Evolutionary conservation across 2,329 filamentous ascomycete genomes (phyloP), one percentile per base, ranked within the genome.

Genomic region (Alternaria arbusti): DNA sequence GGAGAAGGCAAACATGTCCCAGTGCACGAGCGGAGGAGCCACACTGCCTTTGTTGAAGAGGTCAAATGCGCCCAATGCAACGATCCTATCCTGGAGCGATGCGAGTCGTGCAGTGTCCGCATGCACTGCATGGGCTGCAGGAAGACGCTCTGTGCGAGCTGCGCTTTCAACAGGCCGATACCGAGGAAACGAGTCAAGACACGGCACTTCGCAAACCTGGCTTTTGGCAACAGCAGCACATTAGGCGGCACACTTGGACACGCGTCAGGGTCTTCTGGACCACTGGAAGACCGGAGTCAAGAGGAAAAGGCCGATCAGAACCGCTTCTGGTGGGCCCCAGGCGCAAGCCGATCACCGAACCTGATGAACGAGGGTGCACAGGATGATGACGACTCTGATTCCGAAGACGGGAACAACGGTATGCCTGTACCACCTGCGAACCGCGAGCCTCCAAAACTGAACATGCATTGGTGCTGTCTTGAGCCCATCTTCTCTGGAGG

Each of bases 121-220:
- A 88, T 88, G 86, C 86, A 88, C 71, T 88, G 86, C 70, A 84
- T 86, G 71, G 86, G 86, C 40, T 88, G 86, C 70, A 82, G 86
- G 54, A 88, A 86, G 77, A 88, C 86, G 2, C 82, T 88, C 3
- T 88, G 86, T 78, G 85, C 85, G 20, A 87, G 85, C 73, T 88
- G 86, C 73, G 86, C 86, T 6, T 88, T 86, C 74, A 86, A 87
- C 68, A 80, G 85, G 15, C 85, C 80, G 71, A 65, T 88, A 81
- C 79, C 80, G 71, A 68, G 81, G 67, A 79, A 82, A 64, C 72
- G 76, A 20, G 68, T 63, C 20, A 80, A 78, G 70, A 79, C 77
- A 54, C 72, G 78, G 40, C 74, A 81, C 75, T 82, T 77, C 57
- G 70, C 78, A 13, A 76, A 66, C 45, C 64, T 78, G 11, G 78